A percentile compares a stretch with the other conserved stretches of the same genome.
Conservation (phyloP, 108 stramenopile species). For the Cyclotella baltica region DNA sequence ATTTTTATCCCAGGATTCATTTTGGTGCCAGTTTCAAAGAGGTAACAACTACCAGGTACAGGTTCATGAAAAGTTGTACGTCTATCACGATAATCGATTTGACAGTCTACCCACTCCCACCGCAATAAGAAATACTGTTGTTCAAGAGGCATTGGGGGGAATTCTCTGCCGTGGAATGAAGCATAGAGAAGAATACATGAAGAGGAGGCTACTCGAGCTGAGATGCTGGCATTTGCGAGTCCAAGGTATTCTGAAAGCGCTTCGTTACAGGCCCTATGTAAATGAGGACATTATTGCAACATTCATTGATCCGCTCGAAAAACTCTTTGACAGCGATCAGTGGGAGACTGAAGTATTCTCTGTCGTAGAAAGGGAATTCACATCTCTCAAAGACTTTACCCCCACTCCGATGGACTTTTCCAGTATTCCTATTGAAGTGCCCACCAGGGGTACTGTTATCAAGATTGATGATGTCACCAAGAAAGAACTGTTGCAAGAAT, state of each 20-base stretch:
- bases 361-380: slow-evolving; percentile 4
- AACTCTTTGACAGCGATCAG: slow-evolving; percentile 1
- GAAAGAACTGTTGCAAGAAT: slow-evolving; percentile 1
- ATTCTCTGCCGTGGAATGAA: slow-evolving; percentile 17
- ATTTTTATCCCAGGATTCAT: slow-evolving; percentile 9
- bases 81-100: slow-evolving; percentile 28
- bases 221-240: slow-evolving; percentile 22
- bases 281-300: not conserved
- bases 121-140: slow-evolving; percentile 6
- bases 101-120: not conserved
- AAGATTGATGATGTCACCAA: not conserved
- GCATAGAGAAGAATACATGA: not conserved
- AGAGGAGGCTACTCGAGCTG: not conserved
- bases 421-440: not conserved
- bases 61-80: slow-evolving; percentile 14
- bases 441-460: not conserved
- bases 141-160: slow-evolving; percentile 16
- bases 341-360: slow-evolving; percentile 27
- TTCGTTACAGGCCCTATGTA: slow-evolving; percentile 9
- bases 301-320: slow-evolving; percentile 12
- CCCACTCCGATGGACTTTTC: slow-evolving; percentile 22
- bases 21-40: slow-evolving; percentile 21
- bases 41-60: not conserved
- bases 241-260: slow-evolving; percentile 10
- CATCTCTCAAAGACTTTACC: not conserved